Base-by-base conservation (phyloP, 352 stramenopile species). In the Phytophthora boehmeriae region DNA sequence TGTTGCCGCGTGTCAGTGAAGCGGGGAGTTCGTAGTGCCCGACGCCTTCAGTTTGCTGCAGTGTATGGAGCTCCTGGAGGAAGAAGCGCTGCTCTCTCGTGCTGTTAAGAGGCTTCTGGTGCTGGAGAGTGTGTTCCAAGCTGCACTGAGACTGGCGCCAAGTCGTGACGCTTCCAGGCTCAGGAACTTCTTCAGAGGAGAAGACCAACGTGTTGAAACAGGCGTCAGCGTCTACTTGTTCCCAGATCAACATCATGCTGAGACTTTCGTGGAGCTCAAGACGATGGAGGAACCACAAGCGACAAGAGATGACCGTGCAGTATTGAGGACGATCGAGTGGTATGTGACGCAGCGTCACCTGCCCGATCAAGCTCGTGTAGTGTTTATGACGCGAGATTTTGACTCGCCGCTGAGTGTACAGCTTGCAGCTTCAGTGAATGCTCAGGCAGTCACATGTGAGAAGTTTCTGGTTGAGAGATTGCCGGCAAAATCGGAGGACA, bases 51-150 rank as follows among this genome's bases (percentile, higher is more conserved):
- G 73, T 38, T 50, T 95, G 43, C 36, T 92, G 42, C 80, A 89
- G 63, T 90, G 83, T 50, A 84, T 95, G 75, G 84, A 92, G 63
- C 68, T 95, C 14, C 57, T 93, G 14, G 76, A 91, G 36, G 73
- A 90, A 30, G 75, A 90, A 16, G 54, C 63, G 51, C 45, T 78
- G 39, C 88, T 95, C 30, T 62, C 49, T 20, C 53, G 54, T 16
- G 60, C 63, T 1, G 74, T 65, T 2, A 58, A 66, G 30, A 69
- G 87, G 49, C 35, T 93, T 23, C 63, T 93, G 17, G 73, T 95
- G n/a, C 60, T 95, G 45, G 75, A 93, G 64, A 92, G 77, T 10
- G 84, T 92, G 11, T 58, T 84, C n/a, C 66, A 80, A 32, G 68
- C 83, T 35, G 83, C 86, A 43, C 46, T 92, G 48, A 73, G 75